These are phyloP conservation scores for Thermomucor indicae-seudaticae DNA, from an alignment of 371 early-diverging fungal species.

Conservation along the genomic window DNA sequence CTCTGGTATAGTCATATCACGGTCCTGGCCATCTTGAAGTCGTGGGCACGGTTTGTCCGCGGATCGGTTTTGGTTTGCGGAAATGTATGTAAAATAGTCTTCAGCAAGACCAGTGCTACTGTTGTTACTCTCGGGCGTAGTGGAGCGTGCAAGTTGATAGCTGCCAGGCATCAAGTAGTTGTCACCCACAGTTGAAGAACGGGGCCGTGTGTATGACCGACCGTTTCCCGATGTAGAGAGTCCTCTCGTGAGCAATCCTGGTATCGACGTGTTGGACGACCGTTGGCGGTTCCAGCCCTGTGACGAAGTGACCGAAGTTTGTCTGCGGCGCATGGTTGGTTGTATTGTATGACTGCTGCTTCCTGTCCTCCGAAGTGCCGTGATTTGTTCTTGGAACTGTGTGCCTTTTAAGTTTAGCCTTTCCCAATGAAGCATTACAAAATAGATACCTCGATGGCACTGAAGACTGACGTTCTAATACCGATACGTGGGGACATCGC, in stretches of 20 bases:
- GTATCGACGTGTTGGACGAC: too few species aligned
- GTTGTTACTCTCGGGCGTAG: conserved; percentile 8
- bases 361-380: conserved; percentile 24
- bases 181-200: neutral
- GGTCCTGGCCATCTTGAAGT: neutral
- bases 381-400: conserved; percentile 37
- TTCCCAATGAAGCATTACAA: neutral
- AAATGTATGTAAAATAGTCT: conserved; percentile 23
- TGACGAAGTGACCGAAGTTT: conserved; percentile 9
- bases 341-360: conserved; percentile 15
- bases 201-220: neutral
- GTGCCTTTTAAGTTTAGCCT: neutral
- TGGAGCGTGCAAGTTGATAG: neutral
- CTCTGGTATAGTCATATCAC: conserved; percentile 5
- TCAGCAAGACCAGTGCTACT: conserved; percentile 14
- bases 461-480: conserved; percentile 37
- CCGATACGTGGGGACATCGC: conserved; percentile 42
- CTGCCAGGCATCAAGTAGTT: neutral
- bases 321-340: conserved; percentile 4
- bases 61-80: conserved; percentile 5
- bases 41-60: conserved; percentile 1
- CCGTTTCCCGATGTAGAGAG: neutral
- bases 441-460: conserved; percentile 37
- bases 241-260: too few species aligned
- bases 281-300: too few species aligned